phyloP scores from a whole-genome alignment of 305 asterid species.

The Fraxinus greggii region DNA sequence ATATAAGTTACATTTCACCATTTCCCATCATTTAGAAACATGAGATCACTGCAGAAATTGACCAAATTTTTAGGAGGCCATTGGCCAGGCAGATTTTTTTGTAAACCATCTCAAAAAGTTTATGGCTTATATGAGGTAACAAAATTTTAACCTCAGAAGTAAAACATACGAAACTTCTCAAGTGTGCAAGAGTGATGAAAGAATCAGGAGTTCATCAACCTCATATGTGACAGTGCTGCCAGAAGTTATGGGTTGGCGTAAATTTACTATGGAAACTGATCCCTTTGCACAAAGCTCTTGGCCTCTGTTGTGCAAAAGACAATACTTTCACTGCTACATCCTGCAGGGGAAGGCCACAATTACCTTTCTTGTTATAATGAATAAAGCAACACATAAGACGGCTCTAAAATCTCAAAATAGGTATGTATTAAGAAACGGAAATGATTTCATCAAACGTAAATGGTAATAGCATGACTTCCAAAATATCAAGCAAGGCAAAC shows the following conservation, averaged over 20 bases:
- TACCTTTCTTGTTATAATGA: neutral
- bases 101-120: neutral
- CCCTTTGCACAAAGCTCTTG: constrained; percentile 89
- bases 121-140: neutral
- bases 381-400: neutral
- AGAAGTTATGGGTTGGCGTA: constrained; percentile 70
- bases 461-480: neutral
- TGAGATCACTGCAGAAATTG: neutral
- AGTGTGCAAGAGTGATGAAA: constrained; percentile 1
- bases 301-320: constrained; percentile 88
- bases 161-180: neutral
- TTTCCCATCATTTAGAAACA: neutral
- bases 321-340: constrained; percentile 78
- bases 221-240: constrained; percentile 68
- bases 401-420: neutral
- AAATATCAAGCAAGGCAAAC: no score
- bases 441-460: neutral
- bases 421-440: neutral
- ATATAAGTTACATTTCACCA: neutral
- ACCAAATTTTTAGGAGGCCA: neutral
- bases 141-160: neutral
- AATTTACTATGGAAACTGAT: constrained; percentile 64
- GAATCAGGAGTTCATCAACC: constrained; percentile 40
- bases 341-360: constrained; percentile 37
- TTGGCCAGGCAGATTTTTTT: neutral